A percentile compares a stretch with the other conserved stretches of the same genome.
These are phyloP conservation scores for Symbiodinium pilosum DNA, from an alignment of 73 alveolate species.

Conservation along the genomic window DNA sequence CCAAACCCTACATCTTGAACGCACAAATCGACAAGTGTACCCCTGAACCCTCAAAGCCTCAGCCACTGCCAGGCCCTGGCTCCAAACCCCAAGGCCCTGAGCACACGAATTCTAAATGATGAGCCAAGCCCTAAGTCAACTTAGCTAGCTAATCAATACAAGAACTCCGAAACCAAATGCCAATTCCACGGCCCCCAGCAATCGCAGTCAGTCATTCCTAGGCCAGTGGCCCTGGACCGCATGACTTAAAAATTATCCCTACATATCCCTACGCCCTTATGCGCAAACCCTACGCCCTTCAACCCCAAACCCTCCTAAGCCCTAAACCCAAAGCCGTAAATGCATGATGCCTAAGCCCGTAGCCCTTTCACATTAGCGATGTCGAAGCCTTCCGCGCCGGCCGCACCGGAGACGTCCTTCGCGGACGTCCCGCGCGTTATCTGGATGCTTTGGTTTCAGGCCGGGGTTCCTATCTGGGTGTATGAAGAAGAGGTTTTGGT, in stretches of 20 bases:
- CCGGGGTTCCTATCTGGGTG: not conserved
- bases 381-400: not conserved
- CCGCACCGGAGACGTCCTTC: not conserved
- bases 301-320: not conserved
- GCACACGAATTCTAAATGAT: too few relatives aligned
- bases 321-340: not conserved
- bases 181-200: too few relatives aligned
- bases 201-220: too few relatives aligned
- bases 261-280: not conserved
- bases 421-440: slow-evolving; percentile 51
- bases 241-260: too few relatives aligned
- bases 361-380: not conserved
- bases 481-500: not conserved
- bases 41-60: not conserved
- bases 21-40: too few relatives aligned
- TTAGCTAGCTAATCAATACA: too few relatives aligned
- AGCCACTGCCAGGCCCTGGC: not conserved
- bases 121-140: too few relatives aligned
- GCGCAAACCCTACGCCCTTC: not conserved
- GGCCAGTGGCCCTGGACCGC: too few relatives aligned
- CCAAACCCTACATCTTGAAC: not conserved
- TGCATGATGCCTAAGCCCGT: not conserved
- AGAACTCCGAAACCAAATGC: too few relatives aligned
- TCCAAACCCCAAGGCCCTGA: too few relatives aligned
- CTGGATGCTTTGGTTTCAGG: slow-evolving; percentile 81